A percentile compares a stretch with the other conserved stretches of the same genome.
phyloP scores from a whole-genome alignment of 768 basidiomycete species.

The Termitomyces bulborhizus region DNA sequence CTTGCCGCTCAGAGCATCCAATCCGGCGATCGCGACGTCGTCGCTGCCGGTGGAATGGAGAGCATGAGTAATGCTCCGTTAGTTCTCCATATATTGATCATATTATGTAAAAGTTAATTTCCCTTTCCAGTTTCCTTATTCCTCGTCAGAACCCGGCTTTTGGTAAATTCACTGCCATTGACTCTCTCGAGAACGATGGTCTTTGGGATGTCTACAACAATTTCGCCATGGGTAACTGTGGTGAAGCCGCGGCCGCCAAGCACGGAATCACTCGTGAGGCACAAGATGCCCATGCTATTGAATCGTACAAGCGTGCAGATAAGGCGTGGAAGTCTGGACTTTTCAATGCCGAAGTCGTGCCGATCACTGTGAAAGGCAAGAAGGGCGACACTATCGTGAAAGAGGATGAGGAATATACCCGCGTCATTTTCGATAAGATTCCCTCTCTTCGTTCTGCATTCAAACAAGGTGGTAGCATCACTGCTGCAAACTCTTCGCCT shows the following conservation, averaged over 20 bases:
- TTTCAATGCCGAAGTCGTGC: constrained; percentile 84
- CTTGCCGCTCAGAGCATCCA: constrained; percentile 88
- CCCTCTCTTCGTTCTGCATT: constrained; percentile 86
- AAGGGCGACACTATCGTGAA: constrained; percentile 86
- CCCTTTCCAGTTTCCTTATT: constrained; percentile 58
- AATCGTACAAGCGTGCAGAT: constrained; percentile 91
- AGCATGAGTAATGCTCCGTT: constrained; percentile 99
- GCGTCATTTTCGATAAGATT: constrained; percentile 91
- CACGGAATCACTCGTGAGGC: constrained; percentile 79
- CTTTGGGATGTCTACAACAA: constrained; percentile 98
- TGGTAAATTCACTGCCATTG: constrained; percentile 83
- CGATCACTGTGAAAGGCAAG: constrained; percentile 87
- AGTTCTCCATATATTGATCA: constrained; percentile 26
- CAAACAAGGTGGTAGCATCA: constrained; percentile 85
- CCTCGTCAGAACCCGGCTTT: constrained; percentile 79
- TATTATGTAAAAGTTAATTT: not conserved
- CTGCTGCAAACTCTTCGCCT: constrained; percentile 93
- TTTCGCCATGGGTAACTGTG: constrained; percentile 98
- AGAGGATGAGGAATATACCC: constrained; percentile 99
- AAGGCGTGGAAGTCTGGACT: constrained; percentile 84
- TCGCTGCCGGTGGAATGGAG: constrained; percentile 97
- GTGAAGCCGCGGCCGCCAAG: constrained; percentile 79
- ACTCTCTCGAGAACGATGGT: constrained; percentile 88
- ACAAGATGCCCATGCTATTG: constrained; percentile 87
- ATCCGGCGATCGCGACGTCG: constrained; percentile 77